Evolutionary conservation across 495 filamentous ascomycete species (phyloP).

Genomic region (Aspergillus egyptiacus): DNA sequence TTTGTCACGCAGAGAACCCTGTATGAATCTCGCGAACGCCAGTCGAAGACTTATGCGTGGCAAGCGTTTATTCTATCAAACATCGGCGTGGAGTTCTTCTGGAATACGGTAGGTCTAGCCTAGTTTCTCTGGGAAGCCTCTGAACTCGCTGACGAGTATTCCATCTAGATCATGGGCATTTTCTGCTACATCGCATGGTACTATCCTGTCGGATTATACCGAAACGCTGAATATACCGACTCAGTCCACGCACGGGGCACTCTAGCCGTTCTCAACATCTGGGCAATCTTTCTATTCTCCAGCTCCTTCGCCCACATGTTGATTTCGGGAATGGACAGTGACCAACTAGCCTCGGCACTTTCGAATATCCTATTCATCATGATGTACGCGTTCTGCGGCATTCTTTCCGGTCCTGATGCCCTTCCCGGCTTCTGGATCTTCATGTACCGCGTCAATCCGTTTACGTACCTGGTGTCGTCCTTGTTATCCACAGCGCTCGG

Average conservation of each 20-base stretch:
- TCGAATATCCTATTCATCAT: conserved; percentile 15
- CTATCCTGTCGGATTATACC: conserved; percentile 61
- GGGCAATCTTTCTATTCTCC: conserved; percentile 52
- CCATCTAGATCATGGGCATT: conserved; percentile 46
- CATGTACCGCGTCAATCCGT: conserved; percentile 61
- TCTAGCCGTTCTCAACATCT: conserved; percentile 52
- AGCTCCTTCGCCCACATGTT: conserved; percentile 61
- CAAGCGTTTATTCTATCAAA: conserved; percentile 61
- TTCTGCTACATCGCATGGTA: conserved; percentile 62
- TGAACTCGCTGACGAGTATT: background rate
- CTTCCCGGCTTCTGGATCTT: conserved; percentile 68
- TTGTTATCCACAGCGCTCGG: conserved; percentile 43
- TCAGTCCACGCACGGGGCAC: conserved; percentile 46
- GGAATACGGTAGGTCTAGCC: conserved; percentile 59
- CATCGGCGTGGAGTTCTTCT: conserved; percentile 70
- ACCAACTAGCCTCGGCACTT: conserved; percentile 43
- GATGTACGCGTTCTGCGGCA: conserved; percentile 50
- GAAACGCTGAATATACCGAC: conserved; percentile 42
- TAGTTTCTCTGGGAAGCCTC: conserved; percentile 58
- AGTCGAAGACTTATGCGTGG: conserved; percentile 72
- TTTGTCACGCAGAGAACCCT: conserved; percentile 64
- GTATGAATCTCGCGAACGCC: conserved; percentile 67
- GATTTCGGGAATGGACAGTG: conserved; percentile 56
- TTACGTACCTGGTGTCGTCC: conserved; percentile 44
- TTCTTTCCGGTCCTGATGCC: conserved; percentile 48